A percentile compares a stretch with the other conserved stretches of the same genome.
phyloP scores from a whole-genome alignment of 352 stramenopile genomes.

The Elongisporangium anandrum region DNA sequence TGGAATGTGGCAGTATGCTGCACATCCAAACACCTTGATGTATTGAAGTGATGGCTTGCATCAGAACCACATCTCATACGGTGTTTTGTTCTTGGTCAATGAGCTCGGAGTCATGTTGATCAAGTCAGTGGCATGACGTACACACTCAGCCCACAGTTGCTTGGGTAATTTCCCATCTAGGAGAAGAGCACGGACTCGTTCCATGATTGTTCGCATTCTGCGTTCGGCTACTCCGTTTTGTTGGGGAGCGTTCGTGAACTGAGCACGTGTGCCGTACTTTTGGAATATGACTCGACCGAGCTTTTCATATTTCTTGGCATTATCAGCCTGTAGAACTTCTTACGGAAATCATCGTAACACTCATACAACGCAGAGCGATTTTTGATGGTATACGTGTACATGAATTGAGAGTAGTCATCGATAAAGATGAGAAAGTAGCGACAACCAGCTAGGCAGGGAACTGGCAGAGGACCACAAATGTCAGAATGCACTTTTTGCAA shows the following conservation, averaged over 20 bases:
- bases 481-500: conserved; percentile 10
- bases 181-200: conserved; percentile 7
- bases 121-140: conserved; percentile 3
- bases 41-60: no score
- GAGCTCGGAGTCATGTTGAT: conserved; percentile 10
- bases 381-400: conserved; percentile 12
- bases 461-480: conserved; percentile 8
- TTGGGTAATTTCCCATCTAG: conserved; percentile 6
- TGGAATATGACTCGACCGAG: conserved; percentile 3
- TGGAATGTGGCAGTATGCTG: no score
- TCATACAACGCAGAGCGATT: conserved; percentile 7
- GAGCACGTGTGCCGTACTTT: conserved; percentile 11
- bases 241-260: conserved; percentile 12
- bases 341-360: conserved; percentile 13
- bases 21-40: no score
- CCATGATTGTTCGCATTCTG: conserved; percentile 13
- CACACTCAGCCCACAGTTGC: conserved; percentile 9
- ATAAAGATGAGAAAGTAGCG: conserved; percentile 18
- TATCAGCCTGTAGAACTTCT: no score
- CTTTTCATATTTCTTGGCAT: neutral
- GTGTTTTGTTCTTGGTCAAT: neutral
- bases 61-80: conserved; percentile 3
- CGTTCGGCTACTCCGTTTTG: conserved; percentile 12
- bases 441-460: conserved; percentile 8
- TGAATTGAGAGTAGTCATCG: conserved; percentile 13